Percentiles rank a stretch among this genome's conserved stretches.
Conservation (phyloP, 2,329 filamentous ascomycete genomes). For the Cytospora piceae region DNA sequence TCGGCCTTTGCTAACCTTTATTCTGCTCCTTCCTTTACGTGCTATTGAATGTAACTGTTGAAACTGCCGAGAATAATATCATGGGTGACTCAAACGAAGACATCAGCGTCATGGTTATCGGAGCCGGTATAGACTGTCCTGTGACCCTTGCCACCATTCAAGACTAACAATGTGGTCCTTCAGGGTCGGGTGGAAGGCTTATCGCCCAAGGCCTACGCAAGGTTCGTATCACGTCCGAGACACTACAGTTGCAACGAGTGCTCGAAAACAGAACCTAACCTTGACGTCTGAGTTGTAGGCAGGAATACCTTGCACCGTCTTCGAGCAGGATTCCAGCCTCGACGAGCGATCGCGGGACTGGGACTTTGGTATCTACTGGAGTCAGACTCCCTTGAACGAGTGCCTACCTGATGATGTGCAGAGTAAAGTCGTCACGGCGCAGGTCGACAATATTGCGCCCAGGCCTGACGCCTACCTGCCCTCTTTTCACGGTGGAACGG, state of each 20-base stretch:
- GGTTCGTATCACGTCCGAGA: background rate
- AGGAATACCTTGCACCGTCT: conserved; percentile 37
- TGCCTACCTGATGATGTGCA: conserved; percentile 36
- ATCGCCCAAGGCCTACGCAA: background rate
- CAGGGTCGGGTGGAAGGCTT: background rate
- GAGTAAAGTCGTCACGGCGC: conserved; percentile 33
- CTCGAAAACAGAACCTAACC: background rate
- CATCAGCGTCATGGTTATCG: background rate
- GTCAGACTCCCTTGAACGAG: conserved; percentile 38
- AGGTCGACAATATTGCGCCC: conserved; percentile 37
- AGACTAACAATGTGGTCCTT: background rate
- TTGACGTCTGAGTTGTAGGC: conserved; percentile 24
- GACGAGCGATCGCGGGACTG: conserved; percentile 38
- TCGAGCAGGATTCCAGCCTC: conserved; percentile 38
- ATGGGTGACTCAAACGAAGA: background rate
- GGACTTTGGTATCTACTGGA: conserved; percentile 42
- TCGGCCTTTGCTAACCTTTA: too few relatives aligned
- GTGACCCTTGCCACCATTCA: background rate
- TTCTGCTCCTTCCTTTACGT: too few relatives aligned
- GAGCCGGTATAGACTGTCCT: background rate
- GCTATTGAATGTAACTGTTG: too few relatives aligned
- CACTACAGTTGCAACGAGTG: background rate
- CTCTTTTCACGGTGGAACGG: conserved; percentile 36
- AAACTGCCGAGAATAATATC: background rate
- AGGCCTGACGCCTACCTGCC: conserved; percentile 34